Evolutionary conservation across 768 basidiomycete species (phyloP).

Genomic region (Leccinellum albellum): DNA sequence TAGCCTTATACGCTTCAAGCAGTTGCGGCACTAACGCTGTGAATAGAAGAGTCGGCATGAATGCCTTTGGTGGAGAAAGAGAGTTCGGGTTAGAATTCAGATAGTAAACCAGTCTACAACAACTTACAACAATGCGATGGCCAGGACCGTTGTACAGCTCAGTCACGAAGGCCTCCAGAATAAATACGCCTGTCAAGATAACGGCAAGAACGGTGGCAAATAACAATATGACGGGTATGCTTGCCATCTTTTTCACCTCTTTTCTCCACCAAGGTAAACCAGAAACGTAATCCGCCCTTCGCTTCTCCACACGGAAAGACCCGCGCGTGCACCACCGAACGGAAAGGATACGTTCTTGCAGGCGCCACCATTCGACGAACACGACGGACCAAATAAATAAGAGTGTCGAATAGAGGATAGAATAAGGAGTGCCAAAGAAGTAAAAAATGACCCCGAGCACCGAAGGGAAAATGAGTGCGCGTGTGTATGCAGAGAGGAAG

Average conservation of each 20-base stretch:
- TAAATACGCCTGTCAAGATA: conserved; percentile 77
- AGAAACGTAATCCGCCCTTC: conserved; percentile 54
- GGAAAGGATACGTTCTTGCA: conserved; percentile 79
- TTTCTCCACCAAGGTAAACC: conserved; percentile 70
- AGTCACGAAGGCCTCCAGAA: conserved; percentile 88
- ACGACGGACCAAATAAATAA: conserved; percentile 80
- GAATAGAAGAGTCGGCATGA: conserved; percentile 83
- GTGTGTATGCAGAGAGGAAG: conserved; percentile 83
- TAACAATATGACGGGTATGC: conserved; percentile 66
- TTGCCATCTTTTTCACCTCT: conserved; percentile 63
- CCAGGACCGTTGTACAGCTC: conserved; percentile 88
- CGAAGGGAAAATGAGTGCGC: conserved; percentile 74
- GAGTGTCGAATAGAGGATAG: conserved; percentile 68
- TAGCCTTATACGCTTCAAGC: conserved; percentile 64
- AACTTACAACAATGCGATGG: conserved; percentile 67
- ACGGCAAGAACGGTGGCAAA: conserved; percentile 68
- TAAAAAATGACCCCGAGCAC: conserved; percentile 65
- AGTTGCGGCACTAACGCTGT: conserved; percentile 76
- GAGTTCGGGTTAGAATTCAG: neutral
- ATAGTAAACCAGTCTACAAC: neutral
- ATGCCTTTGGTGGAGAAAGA: conserved; percentile 43
- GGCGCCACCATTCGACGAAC: conserved; percentile 91
- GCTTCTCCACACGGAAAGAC: conserved; percentile 71
- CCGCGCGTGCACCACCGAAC: conserved; percentile 79
- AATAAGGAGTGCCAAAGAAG: conserved; percentile 69